Evolutionary conservation across 495 filamentous ascomycete genomes (phyloP), one percentile per base, ranked within the genome.

Genomic region (Evansstolkia leycettana): DNA sequence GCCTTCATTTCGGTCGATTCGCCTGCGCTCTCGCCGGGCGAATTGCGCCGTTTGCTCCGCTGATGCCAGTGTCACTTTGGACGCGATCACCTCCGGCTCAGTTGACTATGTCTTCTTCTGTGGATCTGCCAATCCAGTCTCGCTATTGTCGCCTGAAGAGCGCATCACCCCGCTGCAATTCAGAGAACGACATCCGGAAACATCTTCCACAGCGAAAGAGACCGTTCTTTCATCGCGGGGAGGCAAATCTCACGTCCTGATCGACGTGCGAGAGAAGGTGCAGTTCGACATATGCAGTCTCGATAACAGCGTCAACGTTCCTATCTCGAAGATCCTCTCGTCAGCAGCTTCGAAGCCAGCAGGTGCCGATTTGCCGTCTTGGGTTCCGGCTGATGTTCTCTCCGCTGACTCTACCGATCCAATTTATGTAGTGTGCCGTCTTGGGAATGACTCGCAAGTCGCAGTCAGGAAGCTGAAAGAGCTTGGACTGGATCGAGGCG

Each of bases 401-500:
- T 35, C 42, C 14, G 10, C 41, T 1, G 45, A 58, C 2, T 48
- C 50, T 5, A 48, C 32, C 4, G 45, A 56, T 31, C 65, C 68
- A 0, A 62, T 95, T 7, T 82, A 84, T 48, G 75, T 93, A 2
- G 67, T 98, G 0, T 98, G 90, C 48, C 72, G 85, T 12, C 69
- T 80, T 2, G 90, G 90, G 2, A 84, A 94, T 44, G 90, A 98
- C 51, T 93, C 84, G 0, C 90, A 94, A 51, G 53, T 86, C 33
- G 80, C 76, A 0, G 75, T 85, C 0, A 70, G 68, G 47, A 78
- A 65, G 50, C 42, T 93, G 41, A 84, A 79, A 50, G 73, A 86
- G 20, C 46, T 75, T 26, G 76, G 76, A 2, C 37, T 81, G n/a
- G 74, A 70, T 34, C 50, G 56, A 15, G 54, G 55, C 9, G 77